Conservation (phyloP, 176 grass and related monocot species). For the Poa annua region DNA sequence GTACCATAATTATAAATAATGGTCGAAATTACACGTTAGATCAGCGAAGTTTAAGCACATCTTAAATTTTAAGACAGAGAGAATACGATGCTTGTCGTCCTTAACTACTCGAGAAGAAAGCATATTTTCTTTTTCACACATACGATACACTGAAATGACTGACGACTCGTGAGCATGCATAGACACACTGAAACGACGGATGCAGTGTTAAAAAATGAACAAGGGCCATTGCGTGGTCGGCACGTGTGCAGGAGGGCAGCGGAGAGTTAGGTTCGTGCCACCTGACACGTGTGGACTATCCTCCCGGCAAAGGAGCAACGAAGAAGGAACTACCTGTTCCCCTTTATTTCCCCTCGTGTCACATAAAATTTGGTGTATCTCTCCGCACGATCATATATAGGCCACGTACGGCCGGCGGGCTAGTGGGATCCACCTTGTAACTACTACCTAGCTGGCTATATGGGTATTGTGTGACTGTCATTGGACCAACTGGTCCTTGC, state of each 20-base stretch:
- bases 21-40: too few species aligned
- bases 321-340: conserved; percentile 52
- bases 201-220: not conserved
- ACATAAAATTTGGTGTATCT: conserved; percentile 16
- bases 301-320: conserved; percentile 46
- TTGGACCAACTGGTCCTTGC: not conserved
- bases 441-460: not conserved
- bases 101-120: too few species aligned
- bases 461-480: not conserved
- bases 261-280: conserved; percentile 62
- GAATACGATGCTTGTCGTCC: too few species aligned
- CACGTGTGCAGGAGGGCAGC: conserved; percentile 56
- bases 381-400: not conserved
- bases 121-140: too few species aligned
- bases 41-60: too few species aligned
- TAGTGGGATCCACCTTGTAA: not conserved
- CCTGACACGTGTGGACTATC: conserved; percentile 47
- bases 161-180: not conserved
- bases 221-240: not conserved
- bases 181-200: not conserved
- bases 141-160: not conserved
- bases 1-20: too few species aligned
- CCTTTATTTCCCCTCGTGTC: not conserved
- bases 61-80: too few species aligned
- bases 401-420: not conserved